Evolutionary conservation across 192 early-diverging fungal species (phyloP).

Genomic region (Funneliformis mosseae): DNA sequence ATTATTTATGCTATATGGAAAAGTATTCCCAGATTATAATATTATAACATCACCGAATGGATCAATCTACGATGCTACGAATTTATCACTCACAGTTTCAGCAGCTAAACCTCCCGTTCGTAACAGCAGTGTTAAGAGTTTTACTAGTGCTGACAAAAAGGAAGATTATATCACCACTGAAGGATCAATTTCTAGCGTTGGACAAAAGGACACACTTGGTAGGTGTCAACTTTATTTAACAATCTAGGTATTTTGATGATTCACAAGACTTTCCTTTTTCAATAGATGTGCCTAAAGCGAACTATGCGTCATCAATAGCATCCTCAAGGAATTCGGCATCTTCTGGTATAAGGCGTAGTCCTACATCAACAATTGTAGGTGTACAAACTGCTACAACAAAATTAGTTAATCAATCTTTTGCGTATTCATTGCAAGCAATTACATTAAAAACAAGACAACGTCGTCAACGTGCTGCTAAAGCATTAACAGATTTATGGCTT

Average conservation of each 20-base stretch:
- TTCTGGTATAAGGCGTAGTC: slow-evolving; percentile 38
- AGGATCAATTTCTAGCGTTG: slow-evolving; percentile 21
- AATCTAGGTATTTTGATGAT: too few relatives aligned
- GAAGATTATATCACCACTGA: slow-evolving; percentile 32
- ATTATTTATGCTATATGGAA: slow-evolving; percentile 67
- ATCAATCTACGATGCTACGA: slow-evolving; percentile 39
- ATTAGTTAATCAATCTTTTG: slow-evolving; percentile 42
- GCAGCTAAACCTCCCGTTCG: slow-evolving; percentile 27
- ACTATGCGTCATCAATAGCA: slow-evolving; percentile 45
- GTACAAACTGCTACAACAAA: slow-evolving; percentile 29
- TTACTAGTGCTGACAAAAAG: slow-evolving; percentile 32
- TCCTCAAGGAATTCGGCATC: slow-evolving; percentile 40
- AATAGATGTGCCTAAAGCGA: slow-evolving; percentile 42
- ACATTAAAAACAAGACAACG: slow-evolving; percentile 42
- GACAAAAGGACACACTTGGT: slow-evolving; percentile 39
- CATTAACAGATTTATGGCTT: slow-evolving; percentile 57
- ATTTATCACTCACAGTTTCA: not conserved
- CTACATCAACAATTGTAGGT: slow-evolving; percentile 43
- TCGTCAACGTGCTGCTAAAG: slow-evolving; percentile 46
- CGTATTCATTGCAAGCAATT: slow-evolving; percentile 32
- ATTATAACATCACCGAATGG: slow-evolving; percentile 23
- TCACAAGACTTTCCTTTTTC: not conserved
- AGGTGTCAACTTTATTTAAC: not conserved
- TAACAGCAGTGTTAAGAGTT: slow-evolving; percentile 39
- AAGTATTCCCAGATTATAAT: slow-evolving; percentile 45